Conservation (phyloP, 345 rosid genomes). For the Salix purpurea region DNA sequence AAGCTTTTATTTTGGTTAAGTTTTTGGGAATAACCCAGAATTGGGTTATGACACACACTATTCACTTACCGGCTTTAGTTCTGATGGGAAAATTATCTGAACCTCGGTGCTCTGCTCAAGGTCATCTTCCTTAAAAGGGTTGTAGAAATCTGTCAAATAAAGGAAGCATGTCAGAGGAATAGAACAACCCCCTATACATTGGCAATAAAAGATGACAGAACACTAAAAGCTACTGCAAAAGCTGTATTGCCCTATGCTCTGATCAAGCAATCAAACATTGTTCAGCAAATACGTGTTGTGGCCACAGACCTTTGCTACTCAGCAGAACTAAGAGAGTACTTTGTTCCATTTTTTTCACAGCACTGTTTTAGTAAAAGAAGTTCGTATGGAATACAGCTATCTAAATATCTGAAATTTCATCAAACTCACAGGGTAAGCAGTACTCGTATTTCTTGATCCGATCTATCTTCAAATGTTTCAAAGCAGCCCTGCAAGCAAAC, state of each 20-base stretch:
- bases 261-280: not conserved
- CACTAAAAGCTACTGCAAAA: not conserved
- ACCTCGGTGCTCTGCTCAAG: conserved; percentile 87
- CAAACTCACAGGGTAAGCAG: conserved; percentile 92
- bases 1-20: too few relatives aligned
- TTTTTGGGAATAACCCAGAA: too few relatives aligned
- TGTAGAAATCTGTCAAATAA: conserved; percentile 63
- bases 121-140: conserved; percentile 85
- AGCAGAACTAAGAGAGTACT: not conserved
- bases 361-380: not conserved
- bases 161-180: conserved; percentile 4
- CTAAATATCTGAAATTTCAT: conserved; percentile 4
- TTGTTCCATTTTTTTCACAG: not conserved
- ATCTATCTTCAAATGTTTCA: conserved; percentile 83
- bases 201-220: not conserved
- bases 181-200: not conserved
- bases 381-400: not conserved
- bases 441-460: conserved; percentile 85
- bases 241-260: not conserved
- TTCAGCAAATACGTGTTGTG: not conserved
- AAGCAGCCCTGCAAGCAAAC: conserved; percentile 65
- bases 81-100: conserved; percentile 69
- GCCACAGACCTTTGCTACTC: not conserved
- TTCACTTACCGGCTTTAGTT: conserved; percentile 68
- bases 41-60: not conserved